Conservation (phyloP, 345 rosid genomes). For the Syzygium grande region DNA sequence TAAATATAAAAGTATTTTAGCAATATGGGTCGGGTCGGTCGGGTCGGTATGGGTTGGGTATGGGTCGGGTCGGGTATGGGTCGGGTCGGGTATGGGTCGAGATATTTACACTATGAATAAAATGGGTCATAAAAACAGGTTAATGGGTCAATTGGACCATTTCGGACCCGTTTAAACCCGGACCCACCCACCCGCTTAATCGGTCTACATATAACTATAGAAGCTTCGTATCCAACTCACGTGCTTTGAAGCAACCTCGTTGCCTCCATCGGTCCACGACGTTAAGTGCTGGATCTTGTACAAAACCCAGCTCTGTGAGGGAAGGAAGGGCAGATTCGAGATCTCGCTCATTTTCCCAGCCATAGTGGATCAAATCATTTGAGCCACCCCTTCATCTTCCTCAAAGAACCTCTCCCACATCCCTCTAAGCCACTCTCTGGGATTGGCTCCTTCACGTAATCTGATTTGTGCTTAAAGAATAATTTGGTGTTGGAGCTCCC, state of each 20-base stretch:
- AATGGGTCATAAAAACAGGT: too few relatives aligned
- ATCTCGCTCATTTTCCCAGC: conserved; percentile 24
- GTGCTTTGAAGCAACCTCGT: neutral
- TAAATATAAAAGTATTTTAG: too few relatives aligned
- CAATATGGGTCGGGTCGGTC: too few relatives aligned
- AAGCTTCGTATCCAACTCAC: conserved; percentile 19
- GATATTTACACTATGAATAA: too few relatives aligned
- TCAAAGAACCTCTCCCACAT: conserved; percentile 8
- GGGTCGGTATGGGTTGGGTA: too few relatives aligned
- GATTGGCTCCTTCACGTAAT: conserved; percentile 12
- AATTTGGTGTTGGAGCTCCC: neutral
- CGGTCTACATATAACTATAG: conserved; percentile 13
- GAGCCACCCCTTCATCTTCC: neutral
- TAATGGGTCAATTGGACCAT: too few relatives aligned
- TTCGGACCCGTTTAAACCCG: too few relatives aligned
- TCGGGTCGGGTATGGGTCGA: too few relatives aligned
- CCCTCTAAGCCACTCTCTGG: conserved; percentile 9
- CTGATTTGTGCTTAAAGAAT: conserved; percentile 11
- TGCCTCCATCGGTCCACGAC: neutral
- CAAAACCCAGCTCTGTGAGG: conserved; percentile 20
- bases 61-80: too few relatives aligned
- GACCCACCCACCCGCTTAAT: too few relatives aligned
- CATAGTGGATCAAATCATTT: conserved; percentile 5
- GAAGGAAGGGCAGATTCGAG: conserved; percentile 10
- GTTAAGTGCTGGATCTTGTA: neutral